Percentiles rank a stretch among this genome's conserved stretches.
phyloP scores from a whole-genome alignment of 805 yeast genomes.

The Saturnispora quitensis region DNA sequence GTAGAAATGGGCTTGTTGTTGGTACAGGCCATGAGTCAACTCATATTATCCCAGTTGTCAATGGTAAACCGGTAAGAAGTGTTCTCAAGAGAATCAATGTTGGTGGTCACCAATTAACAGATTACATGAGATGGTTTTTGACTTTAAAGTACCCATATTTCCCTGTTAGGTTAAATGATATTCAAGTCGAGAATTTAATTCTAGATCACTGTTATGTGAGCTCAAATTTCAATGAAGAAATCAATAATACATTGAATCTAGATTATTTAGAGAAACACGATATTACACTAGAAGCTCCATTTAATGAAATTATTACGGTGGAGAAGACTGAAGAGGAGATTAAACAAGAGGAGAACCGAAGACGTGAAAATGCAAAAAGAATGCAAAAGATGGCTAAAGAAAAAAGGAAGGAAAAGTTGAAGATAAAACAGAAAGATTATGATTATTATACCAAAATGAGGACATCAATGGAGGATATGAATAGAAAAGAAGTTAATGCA shows the following conservation, averaged over 20 bases:
- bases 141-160: constrained; percentile 85
- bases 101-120: constrained; percentile 76
- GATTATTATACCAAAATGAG: constrained; percentile 57
- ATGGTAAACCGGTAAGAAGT: constrained; percentile 55
- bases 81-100: constrained; percentile 78
- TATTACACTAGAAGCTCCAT: constrained; percentile 74
- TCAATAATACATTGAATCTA: constrained; percentile 46
- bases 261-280: constrained; percentile 62
- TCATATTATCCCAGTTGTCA: constrained; percentile 68
- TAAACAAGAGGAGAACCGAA: constrained; percentile 62
- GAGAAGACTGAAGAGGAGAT: constrained; percentile 82
- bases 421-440: constrained; percentile 72
- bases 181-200: constrained; percentile 59
- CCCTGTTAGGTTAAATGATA: constrained; percentile 59
- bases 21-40: constrained; percentile 80
- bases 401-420: constrained; percentile 67
- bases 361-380: constrained; percentile 78
- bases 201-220: constrained; percentile 76
- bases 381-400: constrained; percentile 90
- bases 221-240: constrained; percentile 54
- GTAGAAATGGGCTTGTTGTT: constrained; percentile 61
- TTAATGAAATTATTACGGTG: constrained; percentile 51
- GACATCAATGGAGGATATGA: constrained; percentile 39
- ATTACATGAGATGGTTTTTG: constrained; percentile 52
- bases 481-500: constrained; percentile 45